These are phyloP conservation scores for Leccinum proliferum DNA, from an alignment of 1,284 basidiomycete species.

Conservation along the genomic window DNA sequence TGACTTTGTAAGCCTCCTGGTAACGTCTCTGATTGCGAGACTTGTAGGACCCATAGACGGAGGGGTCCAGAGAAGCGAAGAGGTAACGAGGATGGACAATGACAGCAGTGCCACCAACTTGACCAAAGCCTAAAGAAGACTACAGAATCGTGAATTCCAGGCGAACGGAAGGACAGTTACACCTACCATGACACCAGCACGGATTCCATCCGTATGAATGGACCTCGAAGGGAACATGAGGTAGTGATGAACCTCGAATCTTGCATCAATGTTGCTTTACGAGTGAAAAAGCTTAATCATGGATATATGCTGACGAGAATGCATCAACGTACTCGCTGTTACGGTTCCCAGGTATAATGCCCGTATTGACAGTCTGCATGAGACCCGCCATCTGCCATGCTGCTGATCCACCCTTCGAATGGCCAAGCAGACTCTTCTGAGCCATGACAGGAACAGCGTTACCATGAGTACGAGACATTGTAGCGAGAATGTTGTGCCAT, in stretches of 20 bases:
- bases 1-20: constrained; percentile 82
- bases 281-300: constrained; percentile 6
- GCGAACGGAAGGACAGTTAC: not conserved
- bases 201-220: constrained; percentile 90
- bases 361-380: constrained; percentile 80
- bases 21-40: constrained; percentile 65
- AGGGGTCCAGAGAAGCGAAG: constrained; percentile 75
- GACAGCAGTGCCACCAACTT: constrained; percentile 92
- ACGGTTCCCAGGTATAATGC: constrained; percentile 94
- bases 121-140: constrained; percentile 99
- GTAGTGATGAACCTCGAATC: constrained; percentile 86
- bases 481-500: constrained; percentile 92
- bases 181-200: constrained; percentile 81
- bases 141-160: constrained; percentile 23
- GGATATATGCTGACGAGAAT: constrained; percentile 17
- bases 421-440: constrained; percentile 95
- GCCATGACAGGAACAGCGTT: constrained; percentile 97
- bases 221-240: constrained; percentile 97
- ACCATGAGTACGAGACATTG: constrained; percentile 83
- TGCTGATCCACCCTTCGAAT: constrained; percentile 95
- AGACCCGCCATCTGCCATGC: constrained; percentile 98
- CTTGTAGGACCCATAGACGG: constrained; percentile 74
- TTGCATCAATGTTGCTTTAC: constrained; percentile 84
- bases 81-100: constrained; percentile 91
- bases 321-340: constrained; percentile 75